Evolutionary conservation across 495 filamentous ascomycete species (phyloP).

Genomic region (Lophiostoma macrostomum): DNA sequence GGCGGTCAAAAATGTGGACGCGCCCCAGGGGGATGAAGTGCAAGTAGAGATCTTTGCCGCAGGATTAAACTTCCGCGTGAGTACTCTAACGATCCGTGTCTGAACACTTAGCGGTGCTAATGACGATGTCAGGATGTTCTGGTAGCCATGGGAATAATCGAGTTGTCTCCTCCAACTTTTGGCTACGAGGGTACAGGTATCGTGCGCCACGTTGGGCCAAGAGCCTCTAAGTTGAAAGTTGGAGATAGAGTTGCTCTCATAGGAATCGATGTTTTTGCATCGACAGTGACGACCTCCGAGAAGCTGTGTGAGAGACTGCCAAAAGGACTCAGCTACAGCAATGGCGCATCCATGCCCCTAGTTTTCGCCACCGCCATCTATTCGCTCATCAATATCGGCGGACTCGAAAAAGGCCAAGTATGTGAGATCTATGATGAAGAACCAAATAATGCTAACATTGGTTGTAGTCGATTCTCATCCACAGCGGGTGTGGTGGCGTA

Average conservation of each 20-base stretch:
- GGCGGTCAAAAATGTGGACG: background rate
- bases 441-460: background rate
- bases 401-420: conserved; percentile 2
- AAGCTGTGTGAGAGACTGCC: background rate
- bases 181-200: background rate
- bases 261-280: no score
- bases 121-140: no score
- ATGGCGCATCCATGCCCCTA: background rate
- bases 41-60: background rate
- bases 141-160: background rate
- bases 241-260: background rate
- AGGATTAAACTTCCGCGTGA: conserved; percentile 1
- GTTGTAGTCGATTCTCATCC: conserved; percentile 18
- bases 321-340: background rate
- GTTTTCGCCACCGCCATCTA: conserved; percentile 1
- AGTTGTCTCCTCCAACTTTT: background rate
- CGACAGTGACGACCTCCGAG: background rate
- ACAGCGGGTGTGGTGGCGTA: conserved; percentile 11
- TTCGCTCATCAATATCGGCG: conserved; percentile 3
- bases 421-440: background rate
- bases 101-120: no score
- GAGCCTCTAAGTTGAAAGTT: background rate
- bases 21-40: background rate
- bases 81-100: no score
- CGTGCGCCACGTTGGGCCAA: background rate